These are phyloP conservation scores for Tetrahymena borealis DNA, from an alignment of 73 alveolate genomes.

Conservation along the genomic window DNA sequence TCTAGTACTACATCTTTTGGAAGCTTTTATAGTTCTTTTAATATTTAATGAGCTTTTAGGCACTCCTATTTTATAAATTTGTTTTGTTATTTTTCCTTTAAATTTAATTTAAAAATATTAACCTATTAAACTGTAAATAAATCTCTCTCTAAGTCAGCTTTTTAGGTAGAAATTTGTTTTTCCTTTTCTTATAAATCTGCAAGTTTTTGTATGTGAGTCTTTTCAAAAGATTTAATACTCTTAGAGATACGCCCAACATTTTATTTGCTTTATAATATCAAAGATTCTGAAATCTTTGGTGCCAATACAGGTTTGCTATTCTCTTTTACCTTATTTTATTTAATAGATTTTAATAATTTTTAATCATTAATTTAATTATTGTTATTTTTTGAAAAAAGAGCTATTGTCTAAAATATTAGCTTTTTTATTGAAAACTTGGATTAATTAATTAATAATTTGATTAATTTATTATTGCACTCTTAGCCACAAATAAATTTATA, in stretches of 20 bases:
- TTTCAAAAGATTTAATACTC: not conserved
- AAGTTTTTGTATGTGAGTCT: not conserved
- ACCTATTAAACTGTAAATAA: not conserved
- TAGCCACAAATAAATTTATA: too few relatives aligned
- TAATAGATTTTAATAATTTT: not conserved
- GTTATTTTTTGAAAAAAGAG: too few relatives aligned
- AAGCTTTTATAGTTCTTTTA: not conserved
- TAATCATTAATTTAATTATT: too few relatives aligned
- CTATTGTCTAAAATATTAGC: too few relatives aligned
- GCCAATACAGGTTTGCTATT: not conserved
- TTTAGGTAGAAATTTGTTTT: not conserved
- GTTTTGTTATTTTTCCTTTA: not conserved
- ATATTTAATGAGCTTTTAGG: not conserved
- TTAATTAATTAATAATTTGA: too few relatives aligned
- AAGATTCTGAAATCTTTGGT: not conserved
- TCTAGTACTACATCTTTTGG: not conserved
- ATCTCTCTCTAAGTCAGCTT: not conserved
- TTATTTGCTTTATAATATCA: not conserved
- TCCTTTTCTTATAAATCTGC: not conserved
- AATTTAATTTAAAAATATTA: not conserved
- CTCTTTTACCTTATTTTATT: not conserved
- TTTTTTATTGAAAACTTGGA: too few relatives aligned
- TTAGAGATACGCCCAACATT: not conserved
- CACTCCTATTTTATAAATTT: not conserved
- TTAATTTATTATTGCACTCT: too few relatives aligned